Evolutionary conservation across 176 grass and related monocot genomes (phyloP), one percentile per base, ranked within the genome.

Genomic region (Carex littledalei): DNA sequence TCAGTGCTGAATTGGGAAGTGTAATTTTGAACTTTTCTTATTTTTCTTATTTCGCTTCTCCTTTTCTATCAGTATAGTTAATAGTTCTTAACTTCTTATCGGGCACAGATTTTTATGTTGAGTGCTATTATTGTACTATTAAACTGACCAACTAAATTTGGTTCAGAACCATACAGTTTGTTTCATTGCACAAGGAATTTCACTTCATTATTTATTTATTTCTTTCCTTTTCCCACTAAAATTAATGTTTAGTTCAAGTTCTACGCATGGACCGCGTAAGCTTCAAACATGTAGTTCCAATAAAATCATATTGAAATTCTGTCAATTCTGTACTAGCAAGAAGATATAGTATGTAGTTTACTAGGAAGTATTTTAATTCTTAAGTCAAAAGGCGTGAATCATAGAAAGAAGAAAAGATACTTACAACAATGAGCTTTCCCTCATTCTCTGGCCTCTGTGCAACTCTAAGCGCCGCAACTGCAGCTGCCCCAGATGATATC

Each of bases 401-500:
- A 32, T 32, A 1, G 49, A 9, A 56, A 32, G 49, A 78, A 54
- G 11, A 32, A 34, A 76, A 77, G 57, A 43, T 6, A 75, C 88
- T 84, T 65, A 87, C 88, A 32, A 90, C 88, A 84, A 90, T 87
- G 43, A 90, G 85, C 83, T 90, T 90, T 73, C 85, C 85, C 3
- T 83, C 21, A 54, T 90, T 90, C 59, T 90, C 88, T 24, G 88
- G 85, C 53, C 64, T 90, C 63, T 90, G 88, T 31, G 88, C 88
- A 87, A 87, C 34, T 67, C 39, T 90, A 39, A 90, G 74, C 8
- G 88, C 88, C 14, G 88, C 88, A 47, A 37, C 88, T 6, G 88
- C 81, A 37, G 85, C 88, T 34, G 88, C 88, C n/a, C 88, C 88
- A 53, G 88, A 90, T 57, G 88, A 90, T 84, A 90, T 90, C 61